Evolutionary conservation across 768 basidiomycete species (phyloP).

Genomic region (Omphalotus guepiniiformis): DNA sequence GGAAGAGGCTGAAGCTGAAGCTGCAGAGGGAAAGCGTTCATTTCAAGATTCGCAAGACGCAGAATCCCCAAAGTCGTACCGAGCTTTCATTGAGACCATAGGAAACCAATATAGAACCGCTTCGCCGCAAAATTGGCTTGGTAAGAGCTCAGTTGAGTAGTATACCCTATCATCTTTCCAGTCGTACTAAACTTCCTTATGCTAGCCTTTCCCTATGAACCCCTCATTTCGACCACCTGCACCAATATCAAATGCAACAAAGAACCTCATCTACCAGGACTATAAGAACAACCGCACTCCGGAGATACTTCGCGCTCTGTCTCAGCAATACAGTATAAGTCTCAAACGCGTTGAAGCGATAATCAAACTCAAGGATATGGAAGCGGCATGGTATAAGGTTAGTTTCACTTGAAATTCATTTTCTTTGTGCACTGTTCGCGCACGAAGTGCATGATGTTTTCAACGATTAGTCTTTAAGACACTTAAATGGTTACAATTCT

Average conservation of each 20-base stretch:
- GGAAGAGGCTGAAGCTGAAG: conserved; percentile 17
- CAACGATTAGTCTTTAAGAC: conserved; percentile 97
- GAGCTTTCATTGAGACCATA: conserved; percentile 37
- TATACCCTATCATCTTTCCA: conserved; percentile 9
- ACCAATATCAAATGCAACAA: conserved; percentile 63
- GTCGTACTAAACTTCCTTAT: conserved; percentile 10
- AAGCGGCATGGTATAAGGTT: conserved; percentile 69
- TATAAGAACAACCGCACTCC: conserved; percentile 55
- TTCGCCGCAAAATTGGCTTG: conserved; percentile 59
- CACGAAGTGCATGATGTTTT: conserved; percentile 45
- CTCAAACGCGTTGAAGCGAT: conserved; percentile 82
- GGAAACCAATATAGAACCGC: conserved; percentile 41
- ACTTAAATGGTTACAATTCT: conserved; percentile 62
- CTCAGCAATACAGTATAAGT: conserved; percentile 60
- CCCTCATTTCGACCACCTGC: conserved; percentile 76
- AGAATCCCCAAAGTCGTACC: conserved; percentile 28
- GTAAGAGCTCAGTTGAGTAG: conserved; percentile 48
- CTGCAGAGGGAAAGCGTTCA: conserved; percentile 13
- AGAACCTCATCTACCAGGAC: conserved; percentile 52
- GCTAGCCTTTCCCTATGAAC: conserved; percentile 83
- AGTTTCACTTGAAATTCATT: conserved; percentile 23
- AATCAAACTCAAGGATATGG: conserved; percentile 75
- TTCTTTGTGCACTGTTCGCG: conserved; percentile 13
- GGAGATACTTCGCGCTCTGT: conserved; percentile 56
- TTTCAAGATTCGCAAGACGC: conserved; percentile 10